Base-by-base conservation (phyloP, 2,329 filamentous ascomycete species). In the Waltergamsia citrina region DNA sequence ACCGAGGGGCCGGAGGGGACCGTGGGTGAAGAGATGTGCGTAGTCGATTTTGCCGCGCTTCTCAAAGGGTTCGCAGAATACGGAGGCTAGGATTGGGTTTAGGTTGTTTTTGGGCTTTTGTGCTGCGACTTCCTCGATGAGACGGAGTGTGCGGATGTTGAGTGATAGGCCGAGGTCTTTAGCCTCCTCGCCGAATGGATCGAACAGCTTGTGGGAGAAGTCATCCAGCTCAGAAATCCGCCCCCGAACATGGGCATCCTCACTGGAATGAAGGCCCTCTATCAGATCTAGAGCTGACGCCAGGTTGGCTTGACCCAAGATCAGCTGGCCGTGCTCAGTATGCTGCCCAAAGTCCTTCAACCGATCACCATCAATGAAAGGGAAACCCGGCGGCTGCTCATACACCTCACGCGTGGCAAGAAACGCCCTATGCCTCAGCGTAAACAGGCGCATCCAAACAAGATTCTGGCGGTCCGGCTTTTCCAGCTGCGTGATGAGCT, bases 91-190 rank as follows among this genome's bases (percentile, higher is more conserved):
- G 9, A 45, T 33, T 3, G 42, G 35, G 5, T 35, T 38, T 42
- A 37, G 22, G 46, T 36, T 4, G 21, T 37, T 5, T 47, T 37
- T 6, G 6, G 18, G 28, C 26, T 28, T 15, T 9, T 6, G 14
- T 6, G 26, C 19, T n/a, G 44, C 45, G 3, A 59, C 37, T 2
- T 23, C 29, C 27, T 53, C 48, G 15, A 65, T 51, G 28, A 54
- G 42, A 24, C 46, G 43, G 32, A 53, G 51, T 0, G 57, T 62
- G 28, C 62, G 60, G 18, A 65, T 51, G 4, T 53, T 44, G 17
- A 65, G 41, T 3, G 52, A 52, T 7, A 57, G 38, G 4, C 49
- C 26, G 11, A 42, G 41, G 10, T 43, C 32, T 22, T 38, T 32
- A 5, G 40, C 34, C 22, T 40, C 33, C 11, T 38, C 29, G 3